Evolutionary conservation across 305 asterid species (phyloP), one percentile per base, ranked within the genome.

Genomic region (Ajuga reptans): DNA sequence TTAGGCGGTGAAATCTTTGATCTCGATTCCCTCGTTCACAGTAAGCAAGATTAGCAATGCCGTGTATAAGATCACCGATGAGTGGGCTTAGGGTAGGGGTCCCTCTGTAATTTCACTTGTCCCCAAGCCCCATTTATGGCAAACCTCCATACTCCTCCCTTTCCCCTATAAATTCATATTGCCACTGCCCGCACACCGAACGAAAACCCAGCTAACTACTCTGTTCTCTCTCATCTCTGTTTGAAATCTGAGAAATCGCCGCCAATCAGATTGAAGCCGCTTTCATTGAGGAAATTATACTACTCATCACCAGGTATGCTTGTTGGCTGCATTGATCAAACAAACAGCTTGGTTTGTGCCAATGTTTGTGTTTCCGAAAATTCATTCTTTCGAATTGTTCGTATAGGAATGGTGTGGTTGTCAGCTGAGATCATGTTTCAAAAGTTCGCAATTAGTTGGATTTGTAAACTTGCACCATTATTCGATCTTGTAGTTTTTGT

Each of bases 121-220:
- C 37, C 52, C 68, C 43, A 58, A 50, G 74, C 71, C 80, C 78
- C 72, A 67, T 64, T 77, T 64, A 37, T 72, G 72, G 70, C 63
- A 63, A 71, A 51, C 66, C 62, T 59, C 68, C 27, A 70, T 55
- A 52, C 72, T 55, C 71, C 8, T 52, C 34, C n/a, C 41, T 37
- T 58, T 37, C 53, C 73, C 72, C 69, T 72, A 78, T 78, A 81
- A 63, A 81, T 72, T 72, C 71, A 11, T 31, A 60, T 14, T 42
- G 75, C 49, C 29, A n/a, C 10, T 50, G 60, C 64, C 31, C 68
- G 69, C 74, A 66, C 69, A 17, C 64, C 21, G n/a, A 66, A 17
- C n/a, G 12, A n/a, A n/a, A 37, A 71, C 43, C 11, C 57, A 18
- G 56, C 70, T n/a, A 10, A 3, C 0, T 31, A 2, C 10, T 0